Base-by-base conservation (phyloP, 2,329 filamentous ascomycete species). In the Lasiodiplodia citricola region DNA sequence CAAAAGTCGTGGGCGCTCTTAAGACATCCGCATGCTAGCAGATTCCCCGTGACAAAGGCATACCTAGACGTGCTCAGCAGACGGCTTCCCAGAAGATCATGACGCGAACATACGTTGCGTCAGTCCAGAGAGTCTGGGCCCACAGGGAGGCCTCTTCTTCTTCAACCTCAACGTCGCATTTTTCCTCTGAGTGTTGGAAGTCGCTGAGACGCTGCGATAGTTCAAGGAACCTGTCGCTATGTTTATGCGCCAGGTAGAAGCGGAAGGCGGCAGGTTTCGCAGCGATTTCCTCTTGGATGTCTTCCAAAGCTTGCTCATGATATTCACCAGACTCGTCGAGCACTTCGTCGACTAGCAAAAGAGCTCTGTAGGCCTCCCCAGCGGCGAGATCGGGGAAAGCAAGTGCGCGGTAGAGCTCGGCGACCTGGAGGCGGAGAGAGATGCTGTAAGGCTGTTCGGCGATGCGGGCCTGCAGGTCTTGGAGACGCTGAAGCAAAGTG, bases 371-470 rank as follows among this genome's bases (percentile, higher is more conserved):
- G 5, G 93, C 93, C 83, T 97, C 94, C 41, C 93, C 93, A 13
- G 91, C 90, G 5, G 94, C 94, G 50, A 99, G 87, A 78, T 99
- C 96, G 0, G 93, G 93, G 79, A 97, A 98, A 47, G 89, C 92
- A 57, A 97, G 85, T 56, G 88, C 83, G 18, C 89, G 87, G 79
- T 97, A 89, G 52, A 91, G 83, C 41, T 87, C 82, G 28, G 93
- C 93, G 38, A 94, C 88, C 71, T 91, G 86, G 8, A 91, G 82
- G 25, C 80, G 77, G 58, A 76, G 74, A 25, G 70, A 37, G 56
- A 81, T 77, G 70, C 79, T 82, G 70, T 82, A 82, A 10, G 80
- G 80, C 6, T 74, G 70, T 21, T 73, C 68, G 10, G 52, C 28
- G 38, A 68, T 35, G 6, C 13, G 25, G 51, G 23, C 31, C 13